Base-by-base conservation (phyloP, 345 rosid species). In the Camelina neglecta region DNA sequence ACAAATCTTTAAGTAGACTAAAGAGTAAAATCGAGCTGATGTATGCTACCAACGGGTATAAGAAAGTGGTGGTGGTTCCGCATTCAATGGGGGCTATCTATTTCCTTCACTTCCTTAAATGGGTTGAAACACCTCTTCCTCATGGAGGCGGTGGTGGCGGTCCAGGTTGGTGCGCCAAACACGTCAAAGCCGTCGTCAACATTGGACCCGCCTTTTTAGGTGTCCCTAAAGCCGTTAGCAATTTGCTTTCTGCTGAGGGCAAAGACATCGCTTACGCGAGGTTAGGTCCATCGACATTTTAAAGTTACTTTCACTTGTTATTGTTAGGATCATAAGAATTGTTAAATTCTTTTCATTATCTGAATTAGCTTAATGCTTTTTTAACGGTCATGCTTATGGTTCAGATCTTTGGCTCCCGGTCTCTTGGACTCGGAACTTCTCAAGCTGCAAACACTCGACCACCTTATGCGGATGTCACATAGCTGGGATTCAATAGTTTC, bases 51-150 rank as follows among this genome's bases (percentile, higher is more conserved):
- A 88, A 88, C 41, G 85, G 88, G 29, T 38, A 77, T 70, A 87
- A 85, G 83, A 90, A 87, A 85, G 93, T 88, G 58, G 93, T 86
- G 23, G 92, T 88, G 82, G 86, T 88, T 80, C 93, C 97, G 31
- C 96, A 92, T 82, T 88, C 91, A 23, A 88, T 86, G 96, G 92
- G 92, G 47, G 89, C 76, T 51, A 60, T 78, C 67, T 92, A 92
- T 81, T 90, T 90, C 56, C 93, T 92, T 65, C 90, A 92, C 81
- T 90, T 92, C 83, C 88, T 88, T 57, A 88, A 88, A 80, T 90
- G 93, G 97, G 90, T 92, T 41, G 92, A 90, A 84, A 61, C 84
- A 50, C 87, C 90, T 62, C 77, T 87, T 76, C 83, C 84, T 1
- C 62, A 80, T 75, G 90, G 96, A 39, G 93, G 92, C 0, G 84